Evolutionary conservation across 331 rosid species (phyloP).

Genomic region (Acacia pycnantha): DNA sequence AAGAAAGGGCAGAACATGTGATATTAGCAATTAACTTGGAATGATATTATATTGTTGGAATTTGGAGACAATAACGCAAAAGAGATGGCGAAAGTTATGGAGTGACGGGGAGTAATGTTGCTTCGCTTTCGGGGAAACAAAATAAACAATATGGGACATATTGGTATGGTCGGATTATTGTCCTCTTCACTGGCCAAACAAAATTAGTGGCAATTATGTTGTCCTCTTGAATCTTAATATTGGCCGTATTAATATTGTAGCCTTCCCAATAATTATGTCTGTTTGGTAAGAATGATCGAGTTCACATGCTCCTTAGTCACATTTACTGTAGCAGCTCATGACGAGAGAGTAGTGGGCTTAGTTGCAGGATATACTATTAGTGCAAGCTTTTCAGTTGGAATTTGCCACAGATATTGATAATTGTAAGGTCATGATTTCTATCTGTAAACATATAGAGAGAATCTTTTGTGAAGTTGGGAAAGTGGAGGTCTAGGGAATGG

Average conservation of each 20-base stretch:
- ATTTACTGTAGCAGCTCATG: not conserved
- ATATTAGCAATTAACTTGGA: not conserved
- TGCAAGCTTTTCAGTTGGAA: no score
- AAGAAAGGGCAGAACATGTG: not conserved
- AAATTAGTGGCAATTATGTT: not conserved
- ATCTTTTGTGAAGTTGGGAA: no score
- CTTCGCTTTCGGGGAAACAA: not conserved
- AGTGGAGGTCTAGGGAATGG: no score
- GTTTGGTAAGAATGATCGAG: not conserved
- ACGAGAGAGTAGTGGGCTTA: not conserved
- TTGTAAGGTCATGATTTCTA: no score
- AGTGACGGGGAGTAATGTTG: not conserved
- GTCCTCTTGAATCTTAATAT: not conserved
- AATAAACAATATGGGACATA: not conserved
- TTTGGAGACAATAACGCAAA: not conserved
- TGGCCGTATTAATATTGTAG: not conserved
- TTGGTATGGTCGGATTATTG: not conserved
- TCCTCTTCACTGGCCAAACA: not conserved
- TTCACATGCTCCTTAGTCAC: not conserved
- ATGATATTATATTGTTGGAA: not conserved
- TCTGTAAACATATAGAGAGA: no score
- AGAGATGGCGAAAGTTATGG: constrained; percentile 1
- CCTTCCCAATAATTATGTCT: not conserved
- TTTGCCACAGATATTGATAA: no score
- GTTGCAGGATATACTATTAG: not conserved